These are phyloP conservation scores for Aspergillus carlsbadensis DNA, from an alignment of 495 filamentous ascomycete genomes.

Conservation along the genomic window DNA sequence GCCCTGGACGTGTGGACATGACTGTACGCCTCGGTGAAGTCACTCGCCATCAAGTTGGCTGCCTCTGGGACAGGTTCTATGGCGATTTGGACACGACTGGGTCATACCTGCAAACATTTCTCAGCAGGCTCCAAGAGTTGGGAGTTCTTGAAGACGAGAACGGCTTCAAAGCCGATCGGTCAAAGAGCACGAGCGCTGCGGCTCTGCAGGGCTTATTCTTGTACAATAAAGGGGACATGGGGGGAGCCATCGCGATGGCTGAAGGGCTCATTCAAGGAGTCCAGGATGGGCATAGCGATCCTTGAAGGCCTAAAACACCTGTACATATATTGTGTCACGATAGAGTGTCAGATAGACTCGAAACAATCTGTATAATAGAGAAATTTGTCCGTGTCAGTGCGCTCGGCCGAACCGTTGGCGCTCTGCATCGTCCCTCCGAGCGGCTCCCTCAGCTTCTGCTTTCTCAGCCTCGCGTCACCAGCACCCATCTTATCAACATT, in stretches of 20 bases:
- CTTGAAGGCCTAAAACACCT: constrained; percentile 17
- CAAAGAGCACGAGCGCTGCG: constrained; percentile 71
- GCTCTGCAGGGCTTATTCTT: constrained; percentile 91
- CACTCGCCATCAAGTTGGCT: constrained; percentile 74
- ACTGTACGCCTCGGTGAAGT: constrained; percentile 86
- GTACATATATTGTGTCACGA: constrained; percentile 23
- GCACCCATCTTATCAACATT: not conserved
- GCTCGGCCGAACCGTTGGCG: not conserved
- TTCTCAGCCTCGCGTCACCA: not conserved
- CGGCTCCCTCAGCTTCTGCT: not conserved
- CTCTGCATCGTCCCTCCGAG: not conserved
- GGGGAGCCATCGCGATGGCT: constrained; percentile 80
- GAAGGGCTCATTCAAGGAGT: constrained; percentile 53
- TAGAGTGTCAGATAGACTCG: constrained; percentile 11
- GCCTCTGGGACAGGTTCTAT: constrained; percentile 96
- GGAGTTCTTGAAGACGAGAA: constrained; percentile 52
- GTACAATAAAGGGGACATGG: constrained; percentile 87
- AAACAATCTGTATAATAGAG: not conserved
- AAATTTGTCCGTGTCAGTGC: not conserved
- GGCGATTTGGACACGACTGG: constrained; percentile 71
- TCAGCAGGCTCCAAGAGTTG: constrained; percentile 49
- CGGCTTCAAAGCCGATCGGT: constrained; percentile 36
- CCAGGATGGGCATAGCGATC: constrained; percentile 31
- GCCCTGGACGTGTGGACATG: constrained; percentile 93
- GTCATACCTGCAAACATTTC: constrained; percentile 43